phyloP scores from a whole-genome alignment of 495 filamentous ascomycete genomes.

The Halenospora varia region DNA sequence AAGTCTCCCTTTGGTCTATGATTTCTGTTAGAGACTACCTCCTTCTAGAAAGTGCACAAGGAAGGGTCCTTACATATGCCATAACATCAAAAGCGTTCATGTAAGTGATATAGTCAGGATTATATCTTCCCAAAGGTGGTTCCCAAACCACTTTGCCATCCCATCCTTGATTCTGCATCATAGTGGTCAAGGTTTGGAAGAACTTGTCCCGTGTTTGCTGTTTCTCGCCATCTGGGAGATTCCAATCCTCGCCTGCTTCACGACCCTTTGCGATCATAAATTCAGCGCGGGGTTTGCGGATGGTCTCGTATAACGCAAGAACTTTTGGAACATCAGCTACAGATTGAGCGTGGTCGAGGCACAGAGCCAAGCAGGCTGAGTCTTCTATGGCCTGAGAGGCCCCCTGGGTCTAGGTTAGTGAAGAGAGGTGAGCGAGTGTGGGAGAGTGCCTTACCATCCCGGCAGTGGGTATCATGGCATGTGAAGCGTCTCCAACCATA shows the following conservation, averaged over 20 bases:
- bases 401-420: neutral
- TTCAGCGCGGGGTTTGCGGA: slow-evolving; percentile 1
- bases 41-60: no score
- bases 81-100: no score
- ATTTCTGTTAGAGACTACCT: no score
- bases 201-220: neutral
- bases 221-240: neutral
- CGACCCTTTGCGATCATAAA: neutral
- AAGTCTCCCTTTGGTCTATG: no score
- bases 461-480: no score
- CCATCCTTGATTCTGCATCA: neutral
- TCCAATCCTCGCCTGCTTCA: neutral
- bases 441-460: no score
- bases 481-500: neutral
- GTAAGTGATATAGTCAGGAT: neutral
- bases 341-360: neutral
- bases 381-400: neutral
- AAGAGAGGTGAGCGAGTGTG: no score
- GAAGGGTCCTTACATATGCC: no score
- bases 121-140: neutral
- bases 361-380: neutral
- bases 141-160: neutral
- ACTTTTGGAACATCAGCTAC: neutral
- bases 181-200: neutral
- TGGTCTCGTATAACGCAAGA: neutral